phyloP scores from a whole-genome alignment of 2,329 filamentous ascomycete species.

The Claviceps sp. region DNA sequence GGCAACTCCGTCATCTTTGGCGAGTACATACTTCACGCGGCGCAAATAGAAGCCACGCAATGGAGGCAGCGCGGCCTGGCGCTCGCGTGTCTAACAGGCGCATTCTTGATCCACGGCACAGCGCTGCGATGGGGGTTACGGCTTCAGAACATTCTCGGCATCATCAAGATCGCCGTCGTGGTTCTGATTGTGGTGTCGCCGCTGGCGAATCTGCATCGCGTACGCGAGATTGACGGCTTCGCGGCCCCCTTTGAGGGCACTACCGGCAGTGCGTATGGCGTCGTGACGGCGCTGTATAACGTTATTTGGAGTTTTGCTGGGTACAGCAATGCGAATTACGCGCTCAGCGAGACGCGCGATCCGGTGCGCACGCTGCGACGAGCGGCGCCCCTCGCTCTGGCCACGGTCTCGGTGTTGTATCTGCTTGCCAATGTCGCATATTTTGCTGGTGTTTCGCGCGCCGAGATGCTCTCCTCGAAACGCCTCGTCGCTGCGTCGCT shows the following conservation, averaged over 20 bases:
- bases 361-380: conserved; percentile 51
- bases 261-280: conserved; percentile 49
- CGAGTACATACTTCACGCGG: conserved; percentile 55
- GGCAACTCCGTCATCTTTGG: conserved; percentile 58
- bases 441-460: conserved; percentile 43
- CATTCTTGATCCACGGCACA: conserved; percentile 51
- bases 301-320: conserved; percentile 60
- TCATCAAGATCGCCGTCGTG: conserved; percentile 53
- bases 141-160: conserved; percentile 51
- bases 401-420: conserved; percentile 45
- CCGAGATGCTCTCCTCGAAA: conserved; percentile 36
- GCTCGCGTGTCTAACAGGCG: conserved; percentile 50
- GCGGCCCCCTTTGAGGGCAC: conserved; percentile 51
- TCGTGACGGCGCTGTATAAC: conserved; percentile 59
- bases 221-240: conserved; percentile 48
- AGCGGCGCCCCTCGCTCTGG: conserved; percentile 48
- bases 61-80: conserved; percentile 58
- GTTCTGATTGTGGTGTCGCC: conserved; percentile 51
- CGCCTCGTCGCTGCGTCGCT: conserved; percentile 40
- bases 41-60: conserved; percentile 44
- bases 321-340: conserved; percentile 57
- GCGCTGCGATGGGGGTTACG: conserved; percentile 53
- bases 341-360: conserved; percentile 50
- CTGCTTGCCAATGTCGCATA: conserved; percentile 56
- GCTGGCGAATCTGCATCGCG: conserved; percentile 45